A percentile compares a stretch with the other conserved stretches of the same genome.
Conservation (phyloP, 2,329 filamentous ascomycete genomes). For the Tolypocladium paradoxum region DNA sequence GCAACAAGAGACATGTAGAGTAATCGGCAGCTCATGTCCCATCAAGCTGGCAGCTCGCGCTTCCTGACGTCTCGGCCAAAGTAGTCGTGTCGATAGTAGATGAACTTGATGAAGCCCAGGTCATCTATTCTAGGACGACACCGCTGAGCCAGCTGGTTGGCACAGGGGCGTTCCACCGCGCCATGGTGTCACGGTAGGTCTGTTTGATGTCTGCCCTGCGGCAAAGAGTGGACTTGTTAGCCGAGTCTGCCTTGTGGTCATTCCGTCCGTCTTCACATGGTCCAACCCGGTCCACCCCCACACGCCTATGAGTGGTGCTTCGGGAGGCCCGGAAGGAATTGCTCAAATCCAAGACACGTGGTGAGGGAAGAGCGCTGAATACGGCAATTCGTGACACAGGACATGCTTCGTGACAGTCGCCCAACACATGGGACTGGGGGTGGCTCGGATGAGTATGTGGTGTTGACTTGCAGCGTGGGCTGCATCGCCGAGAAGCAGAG, state of each 20-base stretch:
- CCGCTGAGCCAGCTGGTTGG: conserved; percentile 8
- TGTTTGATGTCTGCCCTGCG: conserved; percentile 27
- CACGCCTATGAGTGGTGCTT: background rate
- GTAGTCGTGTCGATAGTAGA: conserved; percentile 7
- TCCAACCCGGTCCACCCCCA: background rate
- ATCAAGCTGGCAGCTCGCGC: conserved; percentile 6
- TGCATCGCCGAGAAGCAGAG: conserved; percentile 43
- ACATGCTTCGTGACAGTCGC: background rate
- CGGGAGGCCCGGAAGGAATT: background rate
- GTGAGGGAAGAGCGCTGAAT: background rate
- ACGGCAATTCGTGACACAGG: background rate
- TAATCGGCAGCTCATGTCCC: background rate
- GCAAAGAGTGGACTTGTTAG: background rate
- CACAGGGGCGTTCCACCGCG: conserved; percentile 10
- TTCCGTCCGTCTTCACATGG: background rate
- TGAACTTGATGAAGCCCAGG: conserved; percentile 12
- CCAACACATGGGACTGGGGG: background rate
- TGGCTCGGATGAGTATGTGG: background rate
- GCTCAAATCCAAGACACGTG: background rate
- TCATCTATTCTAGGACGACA: conserved; percentile 13
- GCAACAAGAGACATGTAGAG: no score
- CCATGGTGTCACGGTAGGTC: conserved; percentile 30
- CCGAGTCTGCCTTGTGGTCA: background rate
- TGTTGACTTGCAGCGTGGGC: conserved; percentile 32
- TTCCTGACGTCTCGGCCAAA: conserved; percentile 12